phyloP scores from a whole-genome alignment of 2,329 filamentous ascomycete species.

The Corinectria fuckeliana region DNA sequence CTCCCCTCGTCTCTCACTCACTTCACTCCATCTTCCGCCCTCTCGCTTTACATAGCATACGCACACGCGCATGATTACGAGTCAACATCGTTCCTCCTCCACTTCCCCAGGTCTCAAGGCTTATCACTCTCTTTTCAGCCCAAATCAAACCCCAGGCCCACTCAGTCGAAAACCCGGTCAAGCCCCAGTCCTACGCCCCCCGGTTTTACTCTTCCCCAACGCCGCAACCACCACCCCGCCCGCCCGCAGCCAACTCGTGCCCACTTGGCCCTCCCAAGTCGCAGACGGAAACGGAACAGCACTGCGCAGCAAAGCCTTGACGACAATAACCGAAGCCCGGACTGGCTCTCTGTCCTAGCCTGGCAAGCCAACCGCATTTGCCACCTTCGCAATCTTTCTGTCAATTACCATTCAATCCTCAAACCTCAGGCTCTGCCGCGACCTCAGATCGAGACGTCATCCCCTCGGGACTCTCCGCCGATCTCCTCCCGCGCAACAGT shows the following conservation, averaged over 20 bases:
- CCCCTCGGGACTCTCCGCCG: neutral
- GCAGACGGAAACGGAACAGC: neutral
- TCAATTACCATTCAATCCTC: neutral
- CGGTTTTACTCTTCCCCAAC: constrained; percentile 14
- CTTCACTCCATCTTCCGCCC: neutral
- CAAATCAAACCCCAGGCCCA: neutral
- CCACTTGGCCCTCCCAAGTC: neutral
- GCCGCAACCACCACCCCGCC: constrained; percentile 1
- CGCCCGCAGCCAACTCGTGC: constrained; percentile 1
- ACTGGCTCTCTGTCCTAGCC: neutral
- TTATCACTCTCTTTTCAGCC: neutral
- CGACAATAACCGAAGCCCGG: constrained; percentile 13
- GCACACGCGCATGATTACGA: neutral
- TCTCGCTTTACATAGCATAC: neutral
- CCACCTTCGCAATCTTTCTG: neutral
- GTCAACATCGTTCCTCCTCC: neutral
- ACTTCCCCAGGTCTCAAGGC: neutral
- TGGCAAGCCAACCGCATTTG: constrained; percentile 5
- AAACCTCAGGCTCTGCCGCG: neutral
- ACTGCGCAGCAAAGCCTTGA: constrained; percentile 6
- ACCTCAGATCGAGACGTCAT: neutral
- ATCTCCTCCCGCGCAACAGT: neutral
- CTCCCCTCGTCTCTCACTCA: neutral
- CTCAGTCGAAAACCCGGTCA: neutral
- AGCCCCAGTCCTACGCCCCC: constrained; percentile 5